Base-by-base conservation (phyloP, 495 filamentous ascomycete species). In the Lasiosphaeris hirsuta region DNA sequence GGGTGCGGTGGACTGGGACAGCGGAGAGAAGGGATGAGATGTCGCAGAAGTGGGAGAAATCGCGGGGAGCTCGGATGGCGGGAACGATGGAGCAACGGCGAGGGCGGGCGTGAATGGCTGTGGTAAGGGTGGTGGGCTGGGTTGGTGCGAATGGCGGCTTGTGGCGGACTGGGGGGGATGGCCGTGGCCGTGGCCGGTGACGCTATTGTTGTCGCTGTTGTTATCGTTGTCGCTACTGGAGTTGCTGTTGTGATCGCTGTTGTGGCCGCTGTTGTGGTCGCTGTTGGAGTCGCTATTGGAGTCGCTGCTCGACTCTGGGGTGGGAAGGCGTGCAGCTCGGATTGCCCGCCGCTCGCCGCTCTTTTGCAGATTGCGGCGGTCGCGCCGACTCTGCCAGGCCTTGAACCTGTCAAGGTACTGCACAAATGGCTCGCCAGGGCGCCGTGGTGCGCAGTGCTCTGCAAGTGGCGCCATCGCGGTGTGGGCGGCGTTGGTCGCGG, bases 371-470 rank as follows among this genome's bases (percentile, higher is more conserved):
- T 30, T 34, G 13, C 41, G 52, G 23, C 8, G 13, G 19, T 37
- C 19, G 13, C n/a, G n/a, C n/a, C n/a, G n/a, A n/a, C n/a, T n/a
- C n/a, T 44, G 44, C 40, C 40, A 55, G 18, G 40, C 18, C 36
- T 46, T 55, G 40, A 18, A 55, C 8, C 52, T 34, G 19, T 18
- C 40, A 10, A 55, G 23, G 39, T 55, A 55, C 36, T 55, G 40
- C n/a, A 19, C 8, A 35, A 41, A 46, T 2, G 52, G 40, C 41
- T 55, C 52, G 14, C 52, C 40, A 8, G 15, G 39, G 10, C 42
- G 41, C 23, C 42, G 14, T 13, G 40, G 40, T 15, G 42, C 14
- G 52, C 52, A 55, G n/a, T 55, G 42, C 18, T 36, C n/a, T n/a
- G 40, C 19, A 13, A 5, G 14, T 36, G 5, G 41, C 11, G n/a